Evolutionary conservation across 2,329 filamentous ascomycete genomes (phyloP).

Genomic region (Penicillium sp.): DNA sequence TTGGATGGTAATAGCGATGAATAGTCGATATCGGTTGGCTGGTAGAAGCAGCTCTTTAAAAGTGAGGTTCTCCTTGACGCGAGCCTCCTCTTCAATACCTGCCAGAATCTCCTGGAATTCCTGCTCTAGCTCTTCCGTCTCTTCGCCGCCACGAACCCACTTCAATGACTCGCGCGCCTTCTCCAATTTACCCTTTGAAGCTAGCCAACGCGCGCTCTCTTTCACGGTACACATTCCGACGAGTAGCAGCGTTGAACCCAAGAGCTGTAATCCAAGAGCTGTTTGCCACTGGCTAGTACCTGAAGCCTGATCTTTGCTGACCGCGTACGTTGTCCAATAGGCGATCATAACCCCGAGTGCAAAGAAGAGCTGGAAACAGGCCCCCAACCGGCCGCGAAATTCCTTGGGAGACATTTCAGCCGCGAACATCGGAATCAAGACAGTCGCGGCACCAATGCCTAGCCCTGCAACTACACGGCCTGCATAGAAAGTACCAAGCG

Average conservation of each 20-base stretch:
- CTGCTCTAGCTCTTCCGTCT: conserved; percentile 32
- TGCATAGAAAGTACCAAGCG: conserved; percentile 46
- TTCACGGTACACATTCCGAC: conserved; percentile 52
- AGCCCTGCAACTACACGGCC: conserved; percentile 49
- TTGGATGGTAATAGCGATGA: conserved; percentile 53
- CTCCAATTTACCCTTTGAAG: conserved; percentile 47
- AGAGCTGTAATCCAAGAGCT: conserved; percentile 48
- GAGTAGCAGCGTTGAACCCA: conserved; percentile 49
- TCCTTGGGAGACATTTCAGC: conserved; percentile 46
- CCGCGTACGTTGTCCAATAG: conserved; percentile 52
- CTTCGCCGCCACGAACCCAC: conserved; percentile 54
- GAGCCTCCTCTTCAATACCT: conserved; percentile 51
- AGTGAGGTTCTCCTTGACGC: conserved; percentile 47
- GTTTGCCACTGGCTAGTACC: conserved; percentile 53
- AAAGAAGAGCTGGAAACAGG: conserved; percentile 42
- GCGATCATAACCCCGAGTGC: conserved; percentile 41
- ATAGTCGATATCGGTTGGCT: conserved; percentile 50
- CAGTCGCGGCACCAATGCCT: conserved; percentile 48
- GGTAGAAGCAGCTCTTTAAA: conserved; percentile 50
- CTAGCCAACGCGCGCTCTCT: conserved; percentile 52
- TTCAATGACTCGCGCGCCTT: conserved; percentile 51
- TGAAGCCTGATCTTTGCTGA: conserved; percentile 38
- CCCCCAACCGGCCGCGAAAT: conserved; percentile 23
- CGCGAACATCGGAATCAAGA: conserved; percentile 42
- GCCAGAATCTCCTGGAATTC: conserved; percentile 43